Conservation (phyloP, 2,329 filamentous ascomycete genomes). For the Simplicillium sp. region DNA sequence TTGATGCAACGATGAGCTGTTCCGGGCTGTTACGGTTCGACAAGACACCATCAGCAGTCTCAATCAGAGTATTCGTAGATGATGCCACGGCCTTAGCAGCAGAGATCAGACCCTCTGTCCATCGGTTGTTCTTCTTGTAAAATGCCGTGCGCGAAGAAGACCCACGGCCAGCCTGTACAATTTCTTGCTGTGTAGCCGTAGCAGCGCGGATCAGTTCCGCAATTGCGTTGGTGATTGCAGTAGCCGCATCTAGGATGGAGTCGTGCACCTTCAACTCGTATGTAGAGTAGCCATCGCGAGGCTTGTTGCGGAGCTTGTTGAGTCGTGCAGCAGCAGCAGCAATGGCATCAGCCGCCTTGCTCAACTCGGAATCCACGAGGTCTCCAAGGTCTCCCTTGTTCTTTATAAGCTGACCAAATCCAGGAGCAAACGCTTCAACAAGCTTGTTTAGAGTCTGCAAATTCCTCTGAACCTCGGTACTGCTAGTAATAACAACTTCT, state of each 20-base stretch:
- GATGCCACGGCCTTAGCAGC: slow-evolving; percentile 92
- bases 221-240: slow-evolving; percentile 89
- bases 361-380: slow-evolving; percentile 83
- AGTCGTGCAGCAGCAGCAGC: slow-evolving; percentile 83
- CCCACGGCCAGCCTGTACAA: slow-evolving; percentile 85
- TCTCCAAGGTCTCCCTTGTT: slow-evolving; percentile 84
- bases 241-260: slow-evolving; percentile 84
- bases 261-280: slow-evolving; percentile 97
- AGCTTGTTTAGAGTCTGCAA: slow-evolving; percentile 90
- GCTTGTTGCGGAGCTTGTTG: slow-evolving; percentile 89
- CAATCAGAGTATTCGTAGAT: slow-evolving; percentile 92
- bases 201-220: slow-evolving; percentile 91
- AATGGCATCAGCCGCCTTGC: slow-evolving; percentile 90
- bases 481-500: slow-evolving; percentile 94
- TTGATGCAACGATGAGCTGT: slow-evolving; percentile 94
- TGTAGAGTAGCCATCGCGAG: slow-evolving; percentile 88
- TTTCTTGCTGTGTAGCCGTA: slow-evolving; percentile 87
- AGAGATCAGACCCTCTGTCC: slow-evolving; percentile 96
- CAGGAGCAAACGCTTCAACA: slow-evolving; percentile 84
- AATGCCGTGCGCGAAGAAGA: slow-evolving; percentile 84
- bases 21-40: slow-evolving; percentile 87
- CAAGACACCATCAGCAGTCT: slow-evolving; percentile 94
- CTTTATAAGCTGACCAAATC: slow-evolving; percentile 69
- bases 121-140: slow-evolving; percentile 99
- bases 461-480: slow-evolving; percentile 90